Evolutionary conservation across 2,329 filamentous ascomycete species (phyloP).

Genomic region (Boeremia exigua): DNA sequence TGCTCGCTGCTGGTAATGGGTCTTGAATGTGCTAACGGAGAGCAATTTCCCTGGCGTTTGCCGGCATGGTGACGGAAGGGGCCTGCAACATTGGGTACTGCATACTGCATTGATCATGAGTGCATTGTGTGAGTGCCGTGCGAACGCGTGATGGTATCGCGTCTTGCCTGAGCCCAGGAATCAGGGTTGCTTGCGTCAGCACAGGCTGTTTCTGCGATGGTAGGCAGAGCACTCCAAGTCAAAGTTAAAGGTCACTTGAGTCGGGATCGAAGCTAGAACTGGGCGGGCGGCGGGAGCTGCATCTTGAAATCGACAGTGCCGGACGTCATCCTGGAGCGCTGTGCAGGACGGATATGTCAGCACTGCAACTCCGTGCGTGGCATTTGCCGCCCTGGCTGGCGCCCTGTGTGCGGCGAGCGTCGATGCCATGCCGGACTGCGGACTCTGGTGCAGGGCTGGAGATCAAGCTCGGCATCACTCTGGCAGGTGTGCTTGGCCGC

Average conservation of each 20-base stretch:
- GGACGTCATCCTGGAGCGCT: not conserved
- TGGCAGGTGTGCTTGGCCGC: conserved; percentile 5
- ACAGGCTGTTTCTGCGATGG: not conserved
- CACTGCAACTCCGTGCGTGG: not conserved
- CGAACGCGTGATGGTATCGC: not conserved
- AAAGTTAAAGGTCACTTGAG: too few species aligned
- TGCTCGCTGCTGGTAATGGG: not conserved
- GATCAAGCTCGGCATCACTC: conserved; percentile 8
- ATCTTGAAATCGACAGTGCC: conserved; percentile 3
- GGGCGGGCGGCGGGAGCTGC: conserved; percentile 5
- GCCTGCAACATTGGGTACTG: not conserved
- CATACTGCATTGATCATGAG: not conserved
- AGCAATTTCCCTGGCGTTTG: conserved; percentile 1
- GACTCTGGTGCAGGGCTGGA: conserved; percentile 4
- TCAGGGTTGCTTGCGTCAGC: conserved; percentile 7
- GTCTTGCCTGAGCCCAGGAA: not conserved
- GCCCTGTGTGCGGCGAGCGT: not conserved
- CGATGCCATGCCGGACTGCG: too few species aligned
- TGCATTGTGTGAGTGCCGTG: not conserved
- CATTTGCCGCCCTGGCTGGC: too few species aligned
- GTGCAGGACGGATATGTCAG: not conserved
- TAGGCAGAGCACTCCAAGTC: too few species aligned
- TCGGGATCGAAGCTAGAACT: conserved; percentile 7
- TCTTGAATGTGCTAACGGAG: not conserved
- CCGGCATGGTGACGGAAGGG: not conserved